Evolutionary conservation across 2,329 filamentous ascomycete species (phyloP), one percentile per base, ranked within the genome.

Genomic region (Monilinia laxa): DNA sequence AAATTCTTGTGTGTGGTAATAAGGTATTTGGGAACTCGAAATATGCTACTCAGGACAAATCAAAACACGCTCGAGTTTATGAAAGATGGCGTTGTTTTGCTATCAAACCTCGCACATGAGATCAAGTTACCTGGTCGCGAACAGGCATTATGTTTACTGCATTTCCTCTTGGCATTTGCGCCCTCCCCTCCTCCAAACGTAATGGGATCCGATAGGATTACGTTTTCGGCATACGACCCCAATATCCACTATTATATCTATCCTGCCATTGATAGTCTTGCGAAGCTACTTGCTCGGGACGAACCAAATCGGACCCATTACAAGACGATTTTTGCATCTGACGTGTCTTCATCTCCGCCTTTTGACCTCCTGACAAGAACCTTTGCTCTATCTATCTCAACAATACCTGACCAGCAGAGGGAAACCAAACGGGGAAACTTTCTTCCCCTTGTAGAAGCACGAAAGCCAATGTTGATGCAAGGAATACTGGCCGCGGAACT

Each of bases 51-150:
- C 53, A 87, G 92, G 51, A 92, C 88, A 4, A 85, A 95, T 71
- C 83, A 85, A 74, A 97, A 97, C 78, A 95, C 91, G 0, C 81
- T 97, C 71, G 95, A 99, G 78, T 94, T 98, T 74, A 96, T 97
- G 91, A 99, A 99, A 79, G 95, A 99, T 77, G 82, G 93, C 40
- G 87, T 98, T 67, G 89, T 92, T 20, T 87, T 96, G 71, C 82
- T 99, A 65, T 97, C 94, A 66, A 98, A 99, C 77, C 87, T 96
- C 58, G 88, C 93, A 10, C 87, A 91, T 57, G 85, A 87, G 12
- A 85, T 98, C 63, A 90, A 94, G 75, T 82, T 99, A 51, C 90
- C 93, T 1, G 90, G 90, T 25, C 89, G 91, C 70, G 93, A 98
- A 75, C 93, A 98, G 76, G 93, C 93, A 0, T 82, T 92, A 51